Base-by-base conservation (phyloP, 2,329 filamentous ascomycete species). In the Colletotrichum spaethianum region DNA sequence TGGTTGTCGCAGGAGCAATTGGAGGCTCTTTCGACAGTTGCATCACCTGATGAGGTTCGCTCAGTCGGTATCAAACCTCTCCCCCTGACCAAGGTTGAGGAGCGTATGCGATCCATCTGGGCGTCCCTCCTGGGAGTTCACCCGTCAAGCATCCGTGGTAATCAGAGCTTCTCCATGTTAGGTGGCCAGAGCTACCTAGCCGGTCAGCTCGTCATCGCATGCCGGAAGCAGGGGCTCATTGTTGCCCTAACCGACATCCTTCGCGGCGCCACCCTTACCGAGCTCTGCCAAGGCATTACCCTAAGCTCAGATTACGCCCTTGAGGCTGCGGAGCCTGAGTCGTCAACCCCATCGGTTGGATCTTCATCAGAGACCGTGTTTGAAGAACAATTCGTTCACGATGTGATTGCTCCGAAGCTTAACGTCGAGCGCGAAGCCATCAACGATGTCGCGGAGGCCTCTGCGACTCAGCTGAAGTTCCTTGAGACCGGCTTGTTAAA, bases 41-140 rank as follows among this genome's bases (percentile, higher is more conserved):
- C 81, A 1, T 84, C 82, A 53, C 78, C 80, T 0, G 78, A 80
- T 18, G 81, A 83, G 63, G 78, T 82, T 6, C 81, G 80, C 68
- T 77, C 75, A n/a, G 77, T 75, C 44, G 81, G 77, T 16, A 76
- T 83, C 46, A 87, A 86, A 62, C 85, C 86, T 0, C 78, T 88
- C 1, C 86, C 86, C 0, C 67, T 88, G 40, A 88, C 86, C 0
- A 79, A 83, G 5, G 80, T 82, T 1, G 87, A 88, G 75, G 83
- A 86, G 72, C 77, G 78, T 8, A 86, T 89, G 83, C 80, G 86
- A 11, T 75, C 78, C 3, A 80, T 88, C 68, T 89, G 87, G 86
- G 83, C 86, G 0, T 75, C 78, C 0, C 82, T 86, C 0, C 79
- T 89, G 0, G 78, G 77, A 0, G 73, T 85, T 0, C 78, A 83